Base-by-base conservation (phyloP, 2,329 filamentous ascomycete species). In the Pestalotiopsis sp. region DNA sequence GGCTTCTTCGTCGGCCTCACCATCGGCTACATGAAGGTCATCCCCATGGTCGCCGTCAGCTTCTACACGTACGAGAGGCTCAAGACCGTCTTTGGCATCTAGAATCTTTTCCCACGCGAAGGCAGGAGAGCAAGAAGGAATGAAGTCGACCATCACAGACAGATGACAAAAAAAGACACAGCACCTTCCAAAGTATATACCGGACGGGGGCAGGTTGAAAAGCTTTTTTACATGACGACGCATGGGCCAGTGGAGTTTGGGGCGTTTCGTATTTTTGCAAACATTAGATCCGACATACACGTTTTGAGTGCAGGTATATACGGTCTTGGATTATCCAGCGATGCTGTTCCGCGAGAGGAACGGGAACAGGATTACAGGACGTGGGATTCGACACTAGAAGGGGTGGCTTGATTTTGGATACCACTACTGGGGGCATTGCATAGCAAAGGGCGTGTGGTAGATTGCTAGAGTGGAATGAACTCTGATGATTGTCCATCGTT, bases 1-100 rank as follows among this genome's bases (percentile, higher is more conserved):
- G 96, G 96, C 0, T 98, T 97, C 83, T 99, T 94, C 80, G 91
- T 98, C 12, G 96, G 96, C 0, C 82, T 99, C 78, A 93, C 92
- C 1, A 98, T 99, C 80, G 96, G 96, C 7, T 99, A 98, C 80
- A 88, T 94, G 76, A 99, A 99, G 83, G 89, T 98, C 65, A 86
- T 98, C 71, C 96, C 96, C 3, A 92, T 99, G 93, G 90, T 83
- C 36, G 96, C 96, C 13, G 85, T 88, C 66, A 86, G 85, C 73
- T 91, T 91, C 76, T 91, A 88, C 76, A 89, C 88, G 17, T 91
- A 91, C 74, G 89, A 91, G 79, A 84, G 89, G 70, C 81, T 86
- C 73, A 91, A 91, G 83, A 86, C 82, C 59, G 81, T 85, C 72
- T 81, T 94, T 72, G 90, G 89, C 57, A 93, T 94, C 76, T 93